A percentile compares a stretch with the other conserved stretches of the same genome.
These are phyloP conservation scores for Agrocybe pediades DNA, from an alignment of 768 basidiomycete genomes.

Conservation along the genomic window DNA sequence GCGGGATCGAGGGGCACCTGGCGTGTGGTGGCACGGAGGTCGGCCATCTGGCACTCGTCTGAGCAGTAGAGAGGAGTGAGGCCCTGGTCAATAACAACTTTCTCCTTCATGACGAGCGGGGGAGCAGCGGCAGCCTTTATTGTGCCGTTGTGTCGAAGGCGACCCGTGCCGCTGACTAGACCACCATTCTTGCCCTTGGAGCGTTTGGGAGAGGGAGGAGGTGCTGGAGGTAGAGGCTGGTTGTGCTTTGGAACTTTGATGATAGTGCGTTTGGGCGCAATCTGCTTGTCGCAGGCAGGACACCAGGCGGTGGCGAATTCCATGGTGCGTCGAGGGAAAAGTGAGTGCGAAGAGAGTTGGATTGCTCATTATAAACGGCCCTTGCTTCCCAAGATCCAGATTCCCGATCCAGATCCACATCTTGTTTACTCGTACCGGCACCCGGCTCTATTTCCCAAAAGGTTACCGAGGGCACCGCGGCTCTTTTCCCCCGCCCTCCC, in stretches of 20 bases:
- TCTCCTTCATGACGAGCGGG: slow-evolving; percentile 45
- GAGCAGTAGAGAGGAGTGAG: slow-evolving; percentile 88
- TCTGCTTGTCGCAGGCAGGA: slow-evolving; percentile 76
- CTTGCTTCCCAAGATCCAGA: slow-evolving; percentile 7
- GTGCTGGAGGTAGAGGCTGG: slow-evolving; percentile 41
- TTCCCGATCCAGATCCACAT: slow-evolving; percentile 18
- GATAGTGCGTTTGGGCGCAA: slow-evolving; percentile 73
- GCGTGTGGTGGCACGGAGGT: slow-evolving; percentile 46
- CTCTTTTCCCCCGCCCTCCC: slow-evolving; percentile 7
- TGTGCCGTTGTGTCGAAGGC: slow-evolving; percentile 59
- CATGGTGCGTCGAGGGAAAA: slow-evolving; percentile 22
- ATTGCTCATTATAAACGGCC: slow-evolving; percentile 29
- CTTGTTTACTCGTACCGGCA: slow-evolving; percentile 23
- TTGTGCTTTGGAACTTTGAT: slow-evolving; percentile 40
- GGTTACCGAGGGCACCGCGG: slow-evolving; percentile 20
- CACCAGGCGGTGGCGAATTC: slow-evolving; percentile 78
- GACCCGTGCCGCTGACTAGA: slow-evolving; percentile 67
- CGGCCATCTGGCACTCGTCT: slow-evolving; percentile 67
- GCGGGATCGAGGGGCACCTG: slow-evolving; percentile 48
- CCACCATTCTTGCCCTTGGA: slow-evolving; percentile 35
- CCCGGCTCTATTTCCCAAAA: slow-evolving; percentile 24
- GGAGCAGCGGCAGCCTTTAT: slow-evolving; percentile 37
- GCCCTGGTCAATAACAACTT: slow-evolving; percentile 75
- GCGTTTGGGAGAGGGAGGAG: slow-evolving; percentile 36
- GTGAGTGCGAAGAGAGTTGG: slow-evolving; percentile 17